These are phyloP conservation scores for Novymonas esmeraldas DNA, from an alignment of 208 protist species.

Conservation along the genomic window DNA sequence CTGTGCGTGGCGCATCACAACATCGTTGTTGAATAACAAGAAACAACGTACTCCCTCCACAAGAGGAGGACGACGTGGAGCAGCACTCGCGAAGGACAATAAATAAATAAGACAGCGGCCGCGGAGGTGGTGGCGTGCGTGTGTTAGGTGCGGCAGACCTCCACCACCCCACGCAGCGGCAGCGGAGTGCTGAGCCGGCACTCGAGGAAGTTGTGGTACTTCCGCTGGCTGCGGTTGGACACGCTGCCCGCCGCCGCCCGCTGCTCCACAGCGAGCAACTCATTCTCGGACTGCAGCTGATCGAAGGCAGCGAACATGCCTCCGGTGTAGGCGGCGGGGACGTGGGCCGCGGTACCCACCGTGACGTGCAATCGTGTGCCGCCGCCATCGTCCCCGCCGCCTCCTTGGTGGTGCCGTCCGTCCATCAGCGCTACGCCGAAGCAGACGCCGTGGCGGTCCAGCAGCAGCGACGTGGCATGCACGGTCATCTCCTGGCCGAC, in stretches of 20 bases:
- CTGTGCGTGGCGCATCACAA: no score
- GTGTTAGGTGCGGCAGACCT: conserved; percentile 1
- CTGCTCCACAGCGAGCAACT: conserved; percentile 29
- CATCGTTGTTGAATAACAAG: no score
- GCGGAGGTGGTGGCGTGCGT: no score
- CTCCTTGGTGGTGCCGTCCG: conserved; percentile 11
- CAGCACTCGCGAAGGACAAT: no score
- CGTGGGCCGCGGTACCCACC: conserved; percentile 36
- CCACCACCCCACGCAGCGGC: conserved; percentile 23
- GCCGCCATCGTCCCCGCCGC: conserved; percentile 5
- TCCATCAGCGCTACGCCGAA: conserved; percentile 32
- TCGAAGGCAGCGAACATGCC: conserved; percentile 60
- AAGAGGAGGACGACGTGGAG: no score
- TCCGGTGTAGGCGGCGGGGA: conserved; percentile 49
- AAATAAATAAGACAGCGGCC: no score
- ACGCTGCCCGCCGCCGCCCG: conserved; percentile 19
- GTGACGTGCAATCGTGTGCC: conserved; percentile 67
- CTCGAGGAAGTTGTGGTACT: conserved; percentile 86
- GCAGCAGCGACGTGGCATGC: conserved; percentile 43
- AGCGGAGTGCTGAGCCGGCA: conserved; percentile 18
- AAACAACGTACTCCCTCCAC: background rate
- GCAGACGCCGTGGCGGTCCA: conserved; percentile 76
- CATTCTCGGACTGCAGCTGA: conserved; percentile 60
- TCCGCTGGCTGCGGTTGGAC: conserved; percentile 75
- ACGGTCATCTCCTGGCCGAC: conserved; percentile 47